These are phyloP conservation scores for Astragalus membranaceus DNA, from an alignment of 306 rosid species.

Conservation along the genomic window DNA sequence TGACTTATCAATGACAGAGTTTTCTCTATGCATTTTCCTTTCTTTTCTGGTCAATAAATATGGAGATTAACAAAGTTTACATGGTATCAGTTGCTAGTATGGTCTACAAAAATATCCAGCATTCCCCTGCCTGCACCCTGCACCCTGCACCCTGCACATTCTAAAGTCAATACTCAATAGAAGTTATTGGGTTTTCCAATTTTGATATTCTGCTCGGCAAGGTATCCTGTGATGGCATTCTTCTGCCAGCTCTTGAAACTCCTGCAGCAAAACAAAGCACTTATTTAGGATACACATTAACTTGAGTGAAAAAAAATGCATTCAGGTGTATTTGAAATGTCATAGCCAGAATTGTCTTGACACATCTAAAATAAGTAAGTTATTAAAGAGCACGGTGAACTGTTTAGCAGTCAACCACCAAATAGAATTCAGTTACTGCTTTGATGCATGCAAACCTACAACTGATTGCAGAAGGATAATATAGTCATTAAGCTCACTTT, in stretches of 20 bases:
- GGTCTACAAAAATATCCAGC: not conserved
- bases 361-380: too few species aligned
- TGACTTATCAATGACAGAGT: too few species aligned
- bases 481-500: constrained; percentile 49
- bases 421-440: not conserved
- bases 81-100: not conserved
- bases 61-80: too few species aligned
- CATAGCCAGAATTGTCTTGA: too few species aligned
- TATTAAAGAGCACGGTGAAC: not conserved
- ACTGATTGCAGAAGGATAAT: not conserved
- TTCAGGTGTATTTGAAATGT: too few species aligned
- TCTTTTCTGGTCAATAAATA: too few species aligned
- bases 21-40: too few species aligned
- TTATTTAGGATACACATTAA: not conserved
- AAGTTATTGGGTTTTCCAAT: constrained; percentile 76
- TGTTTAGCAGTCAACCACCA: too few species aligned
- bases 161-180: constrained; percentile 34
- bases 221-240: constrained; percentile 70
- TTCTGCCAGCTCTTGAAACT: constrained; percentile 97
- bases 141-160: too few species aligned
- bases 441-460: not conserved
- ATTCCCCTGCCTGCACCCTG: not conserved
- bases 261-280: constrained; percentile 41
- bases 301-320: constrained; percentile 8
- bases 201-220: constrained; percentile 51